Evolutionary conservation across 2,329 filamentous ascomycete genomes (phyloP), one percentile per base, ranked within the genome.

Genomic region (Fusarium sp.): DNA sequence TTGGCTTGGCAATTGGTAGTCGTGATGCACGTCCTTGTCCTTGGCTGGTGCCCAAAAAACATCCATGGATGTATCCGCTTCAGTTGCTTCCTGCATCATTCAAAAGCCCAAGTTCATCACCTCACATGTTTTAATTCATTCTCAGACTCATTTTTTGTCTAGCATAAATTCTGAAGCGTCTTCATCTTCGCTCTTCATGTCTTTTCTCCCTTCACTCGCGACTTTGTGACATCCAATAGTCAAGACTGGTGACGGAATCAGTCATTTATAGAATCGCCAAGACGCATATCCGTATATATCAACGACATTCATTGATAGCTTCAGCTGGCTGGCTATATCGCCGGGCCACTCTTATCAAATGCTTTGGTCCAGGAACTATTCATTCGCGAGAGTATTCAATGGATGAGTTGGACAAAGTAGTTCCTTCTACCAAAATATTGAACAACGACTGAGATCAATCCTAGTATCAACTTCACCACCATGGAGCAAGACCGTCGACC

Each of bases 1-100:
- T 22, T 52, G 25, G 18, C 66, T 70, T 66, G 66, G 62, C 62
- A 58, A 47, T 43, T 67, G 66, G 62, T 57, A 62, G 46, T 43
- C 22, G 30, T 40, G 38, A 69, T 69, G 56, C 56, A 69, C 66
- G 66, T 58, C 66, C 61, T 62, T 34, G 30, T 16, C 20, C 20
- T 51, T 51, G 24, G 34, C 69, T 20, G 45, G 44, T 52, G 49
- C 55, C 60, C 66, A 69, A 69, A 44, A 38, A 54, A 49, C 29
- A 38, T 18, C 9, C 18, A 56, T 47, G 15, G 18, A 32, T 49
- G 34, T 40, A 18, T 47, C 61, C 60, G 49, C 59, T 53, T 34
- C 18, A 49, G 30, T 65, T 55, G 38, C 46, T 53, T 65, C 43
- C 57, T 57, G 11, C 49, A 53, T 51, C 55, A 52, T 58, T 58